phyloP scores from a whole-genome alignment of 768 basidiomycete species.

The Rhodosporidiobolus sp. region DNA sequence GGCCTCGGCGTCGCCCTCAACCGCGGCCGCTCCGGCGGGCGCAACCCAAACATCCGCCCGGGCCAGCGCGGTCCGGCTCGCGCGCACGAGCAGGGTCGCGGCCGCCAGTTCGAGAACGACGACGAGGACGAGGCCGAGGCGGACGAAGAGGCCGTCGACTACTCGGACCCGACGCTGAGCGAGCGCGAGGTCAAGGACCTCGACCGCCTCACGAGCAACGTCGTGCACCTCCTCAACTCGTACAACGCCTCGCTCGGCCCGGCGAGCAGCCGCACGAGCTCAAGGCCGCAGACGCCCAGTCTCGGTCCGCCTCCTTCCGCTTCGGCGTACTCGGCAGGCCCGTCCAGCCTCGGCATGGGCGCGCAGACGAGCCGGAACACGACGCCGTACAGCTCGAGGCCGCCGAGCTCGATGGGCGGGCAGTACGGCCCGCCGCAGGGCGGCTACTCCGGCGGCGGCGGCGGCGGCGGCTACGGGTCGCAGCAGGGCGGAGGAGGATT shows the following conservation, averaged over 20 bases:
- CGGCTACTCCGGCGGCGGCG: not conserved
- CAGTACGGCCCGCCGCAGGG: not conserved
- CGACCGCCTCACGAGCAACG: conserved; percentile 33
- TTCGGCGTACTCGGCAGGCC: not conserved
- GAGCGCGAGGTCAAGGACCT: conserved; percentile 36
- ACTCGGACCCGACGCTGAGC: conserved; percentile 30
- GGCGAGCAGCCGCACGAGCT: not conserved
- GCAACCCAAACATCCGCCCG: not conserved
- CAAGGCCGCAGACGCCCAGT: conserved; percentile 16
- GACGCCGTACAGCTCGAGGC: conserved; percentile 17
- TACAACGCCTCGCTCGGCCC: conserved; percentile 26
- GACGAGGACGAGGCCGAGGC: conserved; percentile 38
- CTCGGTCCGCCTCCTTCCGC: not conserved
- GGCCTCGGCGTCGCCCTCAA: conserved; percentile 56
- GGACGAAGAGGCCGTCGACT: conserved; percentile 37
- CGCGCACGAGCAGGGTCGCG: conserved; percentile 15
- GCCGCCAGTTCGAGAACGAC: conserved; percentile 34
- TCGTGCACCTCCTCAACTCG: conserved; percentile 39
- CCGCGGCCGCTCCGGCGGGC: conserved; percentile 1
- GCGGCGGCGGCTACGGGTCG: not conserved
- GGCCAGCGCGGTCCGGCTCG: not conserved
- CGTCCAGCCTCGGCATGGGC: conserved; percentile 1
- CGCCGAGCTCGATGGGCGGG: not conserved
- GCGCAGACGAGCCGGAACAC: conserved; percentile 2
- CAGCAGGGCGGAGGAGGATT: not conserved